Evolutionary conservation across 2,329 filamentous ascomycete species (phyloP), one percentile per base, ranked within the genome.

Genomic region (Erysiphe pulchra): DNA sequence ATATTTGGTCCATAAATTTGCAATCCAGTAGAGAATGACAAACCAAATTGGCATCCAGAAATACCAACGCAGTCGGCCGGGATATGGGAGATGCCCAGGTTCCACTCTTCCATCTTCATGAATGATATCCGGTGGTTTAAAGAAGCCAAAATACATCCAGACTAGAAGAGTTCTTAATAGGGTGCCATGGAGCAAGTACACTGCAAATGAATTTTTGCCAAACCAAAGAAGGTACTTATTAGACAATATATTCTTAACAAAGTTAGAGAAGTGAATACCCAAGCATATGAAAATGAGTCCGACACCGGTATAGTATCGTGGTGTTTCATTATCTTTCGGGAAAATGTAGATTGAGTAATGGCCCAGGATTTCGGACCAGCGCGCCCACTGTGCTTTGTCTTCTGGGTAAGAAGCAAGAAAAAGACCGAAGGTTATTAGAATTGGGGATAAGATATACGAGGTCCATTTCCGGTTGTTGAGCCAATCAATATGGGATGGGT

Each of bases 131-230:
- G 51, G 47, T 13, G 55, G 53, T 12, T 63, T 60, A 1, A 59
- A 52, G 41, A 66, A 57, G 14, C 68, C 64, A 49, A 67, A 77
- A 12, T 75, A 59, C 62, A 77, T 65, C 69, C 71, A 77, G 24
- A 69, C 68, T 13, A 77, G 61, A 8, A 75, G 57, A 20, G 67
- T 69, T 47, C 73, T 68, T 51, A 77, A 66, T 30, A 77, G 62
- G 0, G 69, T 67, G 38, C 73, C 74, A 57, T 78, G 74, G 17
- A 77, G 59, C 7, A 78, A 64, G 53, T 77, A 77, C 13, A 78
- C 69, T 1, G 73, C 71, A 53, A 77, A 77, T 40, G 69, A 73
- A 59, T 76, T 68, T 53, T 70, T 70, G 40, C 74, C 74, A 12
- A 77, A 65, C 66, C 72, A 77, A 40, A 73, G 63, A 39, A 77